phyloP scores from a whole-genome alignment of 2,329 filamentous ascomycete species.

The Incumbomyces delicatus region DNA sequence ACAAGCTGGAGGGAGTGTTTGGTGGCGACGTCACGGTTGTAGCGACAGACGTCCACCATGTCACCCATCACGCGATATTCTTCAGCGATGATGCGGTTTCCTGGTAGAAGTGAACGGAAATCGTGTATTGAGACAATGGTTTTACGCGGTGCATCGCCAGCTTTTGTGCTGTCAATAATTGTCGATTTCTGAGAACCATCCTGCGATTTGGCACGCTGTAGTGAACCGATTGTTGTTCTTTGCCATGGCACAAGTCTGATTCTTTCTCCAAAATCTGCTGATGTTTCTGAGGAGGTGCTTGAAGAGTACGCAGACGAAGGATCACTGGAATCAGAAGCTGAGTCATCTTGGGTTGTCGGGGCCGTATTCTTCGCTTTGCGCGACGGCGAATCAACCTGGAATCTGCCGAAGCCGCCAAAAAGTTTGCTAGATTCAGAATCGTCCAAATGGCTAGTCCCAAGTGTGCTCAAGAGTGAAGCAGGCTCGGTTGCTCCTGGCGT shows the following conservation, averaged over 20 bases:
- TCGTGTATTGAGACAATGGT: conserved; percentile 68
- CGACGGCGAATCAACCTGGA: conserved; percentile 43
- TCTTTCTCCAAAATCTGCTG: conserved; percentile 20
- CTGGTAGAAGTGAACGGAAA: conserved; percentile 61
- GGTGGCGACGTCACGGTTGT: conserved; percentile 71
- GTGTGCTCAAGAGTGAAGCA: conserved; percentile 39
- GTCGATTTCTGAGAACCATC: conserved; percentile 42
- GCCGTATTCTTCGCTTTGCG: conserved; percentile 38
- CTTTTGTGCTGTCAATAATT: conserved; percentile 47
- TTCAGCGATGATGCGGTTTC: conserved; percentile 64
- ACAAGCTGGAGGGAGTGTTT: conserved; percentile 61
- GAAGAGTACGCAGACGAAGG: conserved; percentile 54
- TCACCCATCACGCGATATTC: conserved; percentile 79
- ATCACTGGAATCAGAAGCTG: conserved; percentile 37
- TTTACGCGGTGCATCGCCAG: conserved; percentile 39
- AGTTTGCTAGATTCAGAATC: conserved; percentile 42
- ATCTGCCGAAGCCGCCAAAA: conserved; percentile 55
- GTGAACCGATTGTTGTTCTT: neutral
- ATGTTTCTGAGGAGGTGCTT: conserved; percentile 35
- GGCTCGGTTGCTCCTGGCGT: conserved; percentile 43
- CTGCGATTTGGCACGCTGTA: conserved; percentile 40
- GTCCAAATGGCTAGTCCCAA: conserved; percentile 40
- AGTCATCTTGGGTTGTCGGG: conserved; percentile 31
- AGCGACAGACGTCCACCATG: conserved; percentile 67
- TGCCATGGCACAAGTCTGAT: conserved; percentile 6